phyloP scores from a whole-genome alignment of 2,329 filamentous ascomycete species.

The Incumbomyces lentus region DNA sequence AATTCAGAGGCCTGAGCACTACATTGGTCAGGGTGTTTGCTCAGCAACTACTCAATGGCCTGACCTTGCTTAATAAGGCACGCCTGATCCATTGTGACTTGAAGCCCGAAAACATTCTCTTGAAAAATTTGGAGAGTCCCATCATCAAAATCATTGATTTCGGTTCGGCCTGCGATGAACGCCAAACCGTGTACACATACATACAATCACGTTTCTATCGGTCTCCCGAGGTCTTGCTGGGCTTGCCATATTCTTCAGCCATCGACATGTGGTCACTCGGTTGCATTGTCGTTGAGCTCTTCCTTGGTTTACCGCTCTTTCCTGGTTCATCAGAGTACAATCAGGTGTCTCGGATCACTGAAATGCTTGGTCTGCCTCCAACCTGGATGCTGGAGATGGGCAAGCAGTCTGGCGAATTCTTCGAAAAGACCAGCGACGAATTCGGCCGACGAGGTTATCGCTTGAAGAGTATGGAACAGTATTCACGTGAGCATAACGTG shows the following conservation, averaged over 20 bases:
- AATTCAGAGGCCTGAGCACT: conserved; percentile 93
- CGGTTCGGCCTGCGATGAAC: conserved; percentile 93
- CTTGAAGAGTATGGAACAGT: conserved; percentile 95
- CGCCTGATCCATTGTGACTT: conserved; percentile 95
- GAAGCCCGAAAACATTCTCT: conserved; percentile 93
- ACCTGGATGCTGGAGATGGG: conserved; percentile 99
- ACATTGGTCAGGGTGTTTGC: conserved; percentile 95
- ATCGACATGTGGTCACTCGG: conserved; percentile 99
- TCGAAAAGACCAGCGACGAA: conserved; percentile 85
- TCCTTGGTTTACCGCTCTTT: conserved; percentile 86
- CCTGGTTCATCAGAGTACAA: conserved; percentile 98
- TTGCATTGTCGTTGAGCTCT: conserved; percentile 95
- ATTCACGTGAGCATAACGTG: conserved; percentile 85
- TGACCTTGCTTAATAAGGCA: conserved; percentile 89
- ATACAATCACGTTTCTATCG: conserved; percentile 98
- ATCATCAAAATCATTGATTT: conserved; percentile 99
- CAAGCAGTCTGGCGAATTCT: conserved; percentile 95
- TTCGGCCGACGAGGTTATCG: conserved; percentile 85
- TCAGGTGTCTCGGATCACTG: conserved; percentile 89
- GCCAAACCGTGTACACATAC: conserved; percentile 97
- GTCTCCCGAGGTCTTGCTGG: conserved; percentile 90
- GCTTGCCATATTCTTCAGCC: conserved; percentile 90
- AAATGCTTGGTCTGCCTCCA: conserved; percentile 93
- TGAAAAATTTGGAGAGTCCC: conserved; percentile 96
- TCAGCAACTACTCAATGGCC: conserved; percentile 85